Evolutionary conservation across 306 rosid genomes (phyloP), one percentile per base, ranked within the genome.

Genomic region (Cicer chorassanicum): DNA sequence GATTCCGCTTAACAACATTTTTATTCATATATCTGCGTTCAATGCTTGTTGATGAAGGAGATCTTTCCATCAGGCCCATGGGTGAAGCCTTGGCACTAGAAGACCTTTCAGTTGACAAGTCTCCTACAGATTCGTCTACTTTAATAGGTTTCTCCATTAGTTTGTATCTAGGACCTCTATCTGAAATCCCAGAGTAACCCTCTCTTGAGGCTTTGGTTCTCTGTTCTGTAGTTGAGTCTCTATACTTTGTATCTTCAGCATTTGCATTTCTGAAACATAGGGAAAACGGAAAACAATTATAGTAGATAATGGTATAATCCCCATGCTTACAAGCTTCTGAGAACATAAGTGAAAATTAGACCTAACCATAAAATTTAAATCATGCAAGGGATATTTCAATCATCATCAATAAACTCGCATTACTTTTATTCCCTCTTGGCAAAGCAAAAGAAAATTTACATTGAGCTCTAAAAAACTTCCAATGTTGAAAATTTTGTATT

Each of bases 31-130:
- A 85, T 82, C 88, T 85, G 70, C 90, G 86, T 11, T 91, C 97
- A 68, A 92, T 85, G 80, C 89, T 93, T 70, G 93, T 73, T 69
- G 97, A 83, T 16, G 97, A 86, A 70, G 93, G 96, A 83, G 92
- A 94, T 80, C 90, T 83, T 80, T 94, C 92, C 39, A 68, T 44
- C 82, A 86, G 74, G 76, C 91, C 87, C 87, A 76, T 77, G n/a
- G 93, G 91, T 10, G 93, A 90, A 62, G 93, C 97, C 91, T 90
- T 94, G 29, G 93, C 88, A 78, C 90, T 83, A 34, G 89, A 86
- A 80, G 96, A 74, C 83, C 89, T 94, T 75, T 94, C 98, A 64
- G 80, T 84, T 78, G 87, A 77, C 62, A 86, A 78, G 61, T 94
- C 98, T 46, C 85, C 92, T 6, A 81, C 76, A 76, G 79, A 53